A percentile compares a stretch with the other conserved stretches of the same genome.
phyloP scores from a whole-genome alignment of 768 basidiomycete species.

The Suillus weaverae region DNA sequence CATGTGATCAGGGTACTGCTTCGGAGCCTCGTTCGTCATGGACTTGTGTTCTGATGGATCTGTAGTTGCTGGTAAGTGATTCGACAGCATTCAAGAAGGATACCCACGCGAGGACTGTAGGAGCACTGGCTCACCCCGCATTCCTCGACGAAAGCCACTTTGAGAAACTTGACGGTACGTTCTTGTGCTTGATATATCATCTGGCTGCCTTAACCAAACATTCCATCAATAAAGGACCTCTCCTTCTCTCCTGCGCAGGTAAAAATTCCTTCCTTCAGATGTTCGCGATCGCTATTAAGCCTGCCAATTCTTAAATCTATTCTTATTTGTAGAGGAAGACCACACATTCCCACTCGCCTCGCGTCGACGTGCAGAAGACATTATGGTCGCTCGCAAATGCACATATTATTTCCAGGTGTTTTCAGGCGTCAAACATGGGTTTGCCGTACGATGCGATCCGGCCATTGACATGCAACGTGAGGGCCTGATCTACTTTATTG shows the following conservation, averaged over 20 bases:
- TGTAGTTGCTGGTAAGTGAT: conserved; percentile 43
- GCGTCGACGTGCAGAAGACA: conserved; percentile 56
- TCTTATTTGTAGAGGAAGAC: conserved; percentile 45
- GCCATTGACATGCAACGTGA: conserved; percentile 21
- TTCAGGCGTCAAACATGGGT: conserved; percentile 37
- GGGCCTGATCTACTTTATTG: background rate
- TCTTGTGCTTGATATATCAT: background rate
- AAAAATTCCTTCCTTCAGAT: background rate
- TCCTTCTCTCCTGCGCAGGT: conserved; percentile 27
- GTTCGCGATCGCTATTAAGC: background rate
- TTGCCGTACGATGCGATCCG: conserved; percentile 19
- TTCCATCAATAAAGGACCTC: conserved; percentile 13
- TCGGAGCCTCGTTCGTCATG: conserved; percentile 51
- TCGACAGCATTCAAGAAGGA: background rate
- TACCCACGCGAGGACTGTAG: conserved; percentile 16
- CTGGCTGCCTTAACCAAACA: background rate
- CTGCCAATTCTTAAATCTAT: background rate
- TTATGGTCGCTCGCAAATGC: conserved; percentile 47
- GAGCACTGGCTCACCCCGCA: conserved; percentile 54
- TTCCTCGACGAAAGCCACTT: conserved; percentile 55
- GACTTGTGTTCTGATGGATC: conserved; percentile 44
- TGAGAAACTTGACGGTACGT: conserved; percentile 44
- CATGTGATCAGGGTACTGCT: conserved; percentile 49
- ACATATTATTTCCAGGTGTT: conserved; percentile 58
- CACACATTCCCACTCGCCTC: conserved; percentile 46